These are phyloP conservation scores for Pseudognaphalium luteoalbum DNA, from an alignment of 129 eudicot genomes.

Conservation along the genomic window DNA sequence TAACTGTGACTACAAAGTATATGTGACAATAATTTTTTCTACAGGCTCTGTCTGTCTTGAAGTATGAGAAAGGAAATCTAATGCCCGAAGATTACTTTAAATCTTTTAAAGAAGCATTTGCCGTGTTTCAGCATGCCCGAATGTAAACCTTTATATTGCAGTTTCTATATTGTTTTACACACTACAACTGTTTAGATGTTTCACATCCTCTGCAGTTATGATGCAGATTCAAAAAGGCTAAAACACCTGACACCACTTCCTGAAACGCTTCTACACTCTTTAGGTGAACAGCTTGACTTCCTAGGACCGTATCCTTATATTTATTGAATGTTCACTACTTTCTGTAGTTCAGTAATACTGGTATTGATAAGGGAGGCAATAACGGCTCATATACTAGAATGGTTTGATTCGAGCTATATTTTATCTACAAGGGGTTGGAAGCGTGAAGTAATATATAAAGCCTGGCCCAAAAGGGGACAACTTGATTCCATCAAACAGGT, in stretches of 20 bases:
- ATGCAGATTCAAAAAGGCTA: slow-evolving; percentile 49
- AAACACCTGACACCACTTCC: slow-evolving; percentile 67
- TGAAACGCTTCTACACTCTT: slow-evolving; percentile 41
- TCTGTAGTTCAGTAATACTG: too few species aligned
- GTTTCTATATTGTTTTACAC: neutral
- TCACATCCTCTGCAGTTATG: slow-evolving; percentile 53
- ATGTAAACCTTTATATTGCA: slow-evolving; percentile 38
- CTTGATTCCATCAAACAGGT: too few species aligned
- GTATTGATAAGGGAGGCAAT: too few species aligned
- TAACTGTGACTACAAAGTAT: neutral
- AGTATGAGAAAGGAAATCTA: slow-evolving; percentile 63
- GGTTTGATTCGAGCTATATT: too few species aligned
- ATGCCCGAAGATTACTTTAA: slow-evolving; percentile 68
- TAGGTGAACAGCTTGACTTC: slow-evolving; percentile 55
- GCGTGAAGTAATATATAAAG: too few species aligned
- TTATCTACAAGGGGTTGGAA: too few species aligned
- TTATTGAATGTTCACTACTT: neutral
- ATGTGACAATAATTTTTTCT: slow-evolving; percentile 6
- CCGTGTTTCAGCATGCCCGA: slow-evolving; percentile 83
- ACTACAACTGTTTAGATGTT: neutral
- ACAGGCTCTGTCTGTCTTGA: slow-evolving; percentile 68
- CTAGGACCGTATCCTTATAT: slow-evolving; percentile 80
- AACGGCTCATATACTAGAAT: too few species aligned
- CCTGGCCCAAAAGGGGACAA: too few species aligned
- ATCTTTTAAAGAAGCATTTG: slow-evolving; percentile 66